Conservation (phyloP, 2,329 filamentous ascomycete genomes). For the Coniella lustricola region DNA sequence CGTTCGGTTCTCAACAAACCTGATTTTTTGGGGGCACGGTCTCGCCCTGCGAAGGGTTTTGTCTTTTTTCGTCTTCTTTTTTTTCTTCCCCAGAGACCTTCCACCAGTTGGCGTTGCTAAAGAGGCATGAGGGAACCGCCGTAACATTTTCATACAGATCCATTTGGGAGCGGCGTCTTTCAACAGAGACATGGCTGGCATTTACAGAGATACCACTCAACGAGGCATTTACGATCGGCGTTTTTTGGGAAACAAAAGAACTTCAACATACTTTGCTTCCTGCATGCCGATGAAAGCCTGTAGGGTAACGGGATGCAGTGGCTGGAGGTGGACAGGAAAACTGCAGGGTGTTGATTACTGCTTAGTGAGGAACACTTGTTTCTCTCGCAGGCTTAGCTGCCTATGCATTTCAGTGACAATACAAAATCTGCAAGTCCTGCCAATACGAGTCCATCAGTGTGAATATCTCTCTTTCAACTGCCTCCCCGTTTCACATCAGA, state of each 20-base stretch:
- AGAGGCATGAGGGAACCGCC: not conserved
- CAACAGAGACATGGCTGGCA: conserved; percentile 27
- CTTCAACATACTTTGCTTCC: conserved; percentile 30
- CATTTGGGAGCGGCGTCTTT: conserved; percentile 24
- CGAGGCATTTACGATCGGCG: conserved; percentile 27
- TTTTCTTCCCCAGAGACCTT: not conserved
- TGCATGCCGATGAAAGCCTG: conserved; percentile 4
- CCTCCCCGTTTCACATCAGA: no score
- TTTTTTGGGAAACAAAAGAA: conserved; percentile 29
- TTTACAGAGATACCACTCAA: conserved; percentile 26
- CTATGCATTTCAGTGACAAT: no score
- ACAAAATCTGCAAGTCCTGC: no score
- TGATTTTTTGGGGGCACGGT: conserved; percentile 25
- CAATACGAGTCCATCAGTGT: no score
- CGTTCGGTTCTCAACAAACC: conserved; percentile 32
- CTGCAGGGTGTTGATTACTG: not conserved
- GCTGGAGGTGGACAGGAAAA: not conserved
- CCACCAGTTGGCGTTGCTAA: not conserved
- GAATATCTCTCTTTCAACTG: no score
- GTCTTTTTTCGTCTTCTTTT: no score
- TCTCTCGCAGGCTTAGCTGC: not conserved
- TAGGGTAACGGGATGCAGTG: conserved; percentile 3
- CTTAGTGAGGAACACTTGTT: not conserved
- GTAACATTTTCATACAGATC: conserved; percentile 1
- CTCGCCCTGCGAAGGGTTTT: conserved; percentile 14